Base-by-base conservation (phyloP, 306 rosid species). In the Medicago ruthenica region DNA sequence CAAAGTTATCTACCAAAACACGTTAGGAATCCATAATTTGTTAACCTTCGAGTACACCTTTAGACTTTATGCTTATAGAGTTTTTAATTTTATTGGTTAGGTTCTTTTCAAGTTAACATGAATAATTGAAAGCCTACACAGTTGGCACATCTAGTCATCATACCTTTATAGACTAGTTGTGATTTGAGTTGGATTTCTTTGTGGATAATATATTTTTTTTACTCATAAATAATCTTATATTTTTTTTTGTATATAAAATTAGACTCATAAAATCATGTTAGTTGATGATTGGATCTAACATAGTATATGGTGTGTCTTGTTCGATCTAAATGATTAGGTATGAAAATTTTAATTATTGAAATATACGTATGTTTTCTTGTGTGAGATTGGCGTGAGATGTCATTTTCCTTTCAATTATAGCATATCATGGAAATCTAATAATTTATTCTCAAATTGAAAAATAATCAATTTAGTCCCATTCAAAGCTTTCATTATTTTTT, bases 11-110 rank as follows among this genome's bases (percentile, higher is more conserved):
- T 45, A 62, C 60, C 61, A 45, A 37, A 37, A 12, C 71, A 83
- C 77, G 78, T 63, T 57, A 57, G 54, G 84, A 48, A 83, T 79
- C 66, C 1, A 45, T 44, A 14, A 13, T 11, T 36, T 78, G 70
- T n/a, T 12, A 22, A 57, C 47, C 73, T 48, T 57, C 8, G 55
- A 74, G 39, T 54, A 54, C 21, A 58, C 36, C 22, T 27, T 65
- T 37, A 21, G 20, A 39, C 68, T 64, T 48, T 59, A 47, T 76
- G 69, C 73, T 37, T 76, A 24, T 24, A 45, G 21, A 24, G 47
- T 50, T 62, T 53, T 55, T 17, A 21, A 41, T 51, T 74, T 67
- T 36, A 27, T 41, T 31, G 2, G 14, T 62, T 12, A 18, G 40
- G 27, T 67, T 47, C 79, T 67, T 47, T 59, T 31, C 22, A 16